Conservation (phyloP, 345 rosid species). For the Gossypium longicalyx region DNA sequence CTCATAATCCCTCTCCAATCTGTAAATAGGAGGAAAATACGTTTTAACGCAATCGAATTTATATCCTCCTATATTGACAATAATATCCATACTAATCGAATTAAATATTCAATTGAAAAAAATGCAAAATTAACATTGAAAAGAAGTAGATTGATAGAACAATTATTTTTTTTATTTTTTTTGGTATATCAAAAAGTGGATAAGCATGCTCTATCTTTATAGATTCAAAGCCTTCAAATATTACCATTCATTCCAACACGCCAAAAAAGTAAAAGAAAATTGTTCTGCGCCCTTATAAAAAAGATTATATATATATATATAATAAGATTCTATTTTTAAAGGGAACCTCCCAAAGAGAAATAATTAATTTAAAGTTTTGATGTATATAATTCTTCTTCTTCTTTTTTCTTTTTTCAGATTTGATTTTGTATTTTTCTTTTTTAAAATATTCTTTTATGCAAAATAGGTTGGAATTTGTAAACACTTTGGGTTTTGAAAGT, state of each 20-base stretch:
- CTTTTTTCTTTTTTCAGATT: too few relatives aligned
- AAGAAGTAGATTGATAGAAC: background rate
- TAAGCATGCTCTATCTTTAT: constrained; percentile 25
- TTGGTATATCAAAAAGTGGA: constrained; percentile 1
- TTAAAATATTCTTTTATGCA: too few relatives aligned
- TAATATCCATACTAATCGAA: too few relatives aligned
- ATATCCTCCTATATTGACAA: too few relatives aligned
- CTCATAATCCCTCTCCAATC: too few relatives aligned
- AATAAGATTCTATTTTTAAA: background rate
- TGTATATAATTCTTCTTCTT: background rate
- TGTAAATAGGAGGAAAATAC: too few relatives aligned
- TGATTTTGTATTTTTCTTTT: too few relatives aligned
- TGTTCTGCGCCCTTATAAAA: constrained; percentile 1
- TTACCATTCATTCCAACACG: constrained; percentile 32
- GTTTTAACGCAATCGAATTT: too few relatives aligned
- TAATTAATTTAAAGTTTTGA: background rate
- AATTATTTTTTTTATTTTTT: background rate
- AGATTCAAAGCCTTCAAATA: constrained; percentile 24
- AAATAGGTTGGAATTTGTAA: too few relatives aligned
- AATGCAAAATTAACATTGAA: background rate
- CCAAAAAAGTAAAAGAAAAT: constrained; percentile 40
- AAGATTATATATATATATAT: background rate
- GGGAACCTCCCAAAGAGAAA: background rate
- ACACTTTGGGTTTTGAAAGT: too few relatives aligned
- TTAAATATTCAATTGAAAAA: too few relatives aligned